Base-by-base conservation (phyloP, 768 basidiomycete genomes). In the Boletus subparvulus region DNA sequence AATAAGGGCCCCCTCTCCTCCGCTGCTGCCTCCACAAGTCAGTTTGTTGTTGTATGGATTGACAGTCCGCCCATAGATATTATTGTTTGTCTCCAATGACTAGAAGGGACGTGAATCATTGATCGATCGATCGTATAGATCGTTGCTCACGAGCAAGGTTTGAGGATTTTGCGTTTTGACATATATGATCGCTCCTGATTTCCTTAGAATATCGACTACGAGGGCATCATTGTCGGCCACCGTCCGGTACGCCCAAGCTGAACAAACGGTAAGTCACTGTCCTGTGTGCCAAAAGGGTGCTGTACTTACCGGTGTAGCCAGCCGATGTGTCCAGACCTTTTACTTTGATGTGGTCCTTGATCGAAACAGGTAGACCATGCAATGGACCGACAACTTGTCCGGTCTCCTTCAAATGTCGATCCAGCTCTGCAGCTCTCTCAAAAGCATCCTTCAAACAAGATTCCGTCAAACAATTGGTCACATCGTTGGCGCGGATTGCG, bases 41-140 rank as follows among this genome's bases (percentile, higher is more conserved):
- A 77, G 61, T 1, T 65, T 65, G 47, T 74, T 73, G 65, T 83
- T 83, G 70, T 76, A 78, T 0, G 94, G 94, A 66, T 94, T 94
- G 17, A 77, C 70, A 1, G 88, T 82, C 21, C 82, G 77, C 0
- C 92, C 94, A 54, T 70, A 73, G 17, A 72, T 49, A 47, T 83
- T 80, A 58, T 81, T 83, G 62, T 82, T 75, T 26, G 78, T 80
- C 50, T 84, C 83, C 45, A 82, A 67, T 4, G 80, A 75, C 80
- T 83, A 54, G 56, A 54, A 51, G 37, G 30, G 42, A 46, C 12
- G 14, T 65, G 33, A 71, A 52, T 44, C 40, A 52, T 37, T 50
- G 50, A 49, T 44, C 21, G 39, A 33, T 43, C 3, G 9, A 19
- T 48, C 37, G 24, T 26, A 47, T 40, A 28, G 30, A 30, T 44